Percentiles rank a stretch among this genome's conserved stretches.
Conservation (phyloP, 2,329 filamentous ascomycete genomes). For the Dendrostoma leiphaemia region DNA sequence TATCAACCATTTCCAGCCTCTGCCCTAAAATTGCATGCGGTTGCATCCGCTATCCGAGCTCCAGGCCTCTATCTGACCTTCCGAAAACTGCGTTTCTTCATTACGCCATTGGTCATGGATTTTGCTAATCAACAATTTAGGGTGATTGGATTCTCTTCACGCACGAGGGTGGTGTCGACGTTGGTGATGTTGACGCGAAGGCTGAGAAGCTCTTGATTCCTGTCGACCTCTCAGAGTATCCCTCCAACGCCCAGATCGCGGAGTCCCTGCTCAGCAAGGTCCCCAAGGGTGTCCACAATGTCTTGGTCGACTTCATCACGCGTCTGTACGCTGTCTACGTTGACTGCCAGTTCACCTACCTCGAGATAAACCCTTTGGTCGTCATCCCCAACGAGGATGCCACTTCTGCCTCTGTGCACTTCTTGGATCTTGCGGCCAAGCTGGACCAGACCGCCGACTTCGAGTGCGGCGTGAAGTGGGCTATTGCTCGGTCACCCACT, state of each 20-base stretch:
- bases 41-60: conserved; percentile 15
- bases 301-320: conserved; percentile 98
- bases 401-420: conserved; percentile 93
- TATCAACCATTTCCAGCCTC: conserved; percentile 14
- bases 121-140: conserved; percentile 43
- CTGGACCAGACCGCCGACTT: conserved; percentile 99
- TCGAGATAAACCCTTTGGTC: conserved; percentile 99
- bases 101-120: conserved; percentile 10
- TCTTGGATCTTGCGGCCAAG: conserved; percentile 98
- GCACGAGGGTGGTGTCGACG: conserved; percentile 98
- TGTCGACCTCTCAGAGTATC: conserved; percentile 91
- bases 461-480: conserved; percentile 99
- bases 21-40: conserved; percentile 6
- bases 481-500: conserved; percentile 85
- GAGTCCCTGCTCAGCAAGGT: conserved; percentile 84
- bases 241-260: conserved; percentile 93
- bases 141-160: conserved; percentile 99
- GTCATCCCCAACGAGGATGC: conserved; percentile 92
- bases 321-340: conserved; percentile 98
- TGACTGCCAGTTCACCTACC: conserved; percentile 99
- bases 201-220: conserved; percentile 98
- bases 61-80: conserved; percentile 20
- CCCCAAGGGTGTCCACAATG: conserved; percentile 92
- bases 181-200: conserved; percentile 98
- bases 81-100: conserved; percentile 22